phyloP scores from a whole-genome alignment of 129 eudicot genomes.

The Scalesia atractyloides region DNA sequence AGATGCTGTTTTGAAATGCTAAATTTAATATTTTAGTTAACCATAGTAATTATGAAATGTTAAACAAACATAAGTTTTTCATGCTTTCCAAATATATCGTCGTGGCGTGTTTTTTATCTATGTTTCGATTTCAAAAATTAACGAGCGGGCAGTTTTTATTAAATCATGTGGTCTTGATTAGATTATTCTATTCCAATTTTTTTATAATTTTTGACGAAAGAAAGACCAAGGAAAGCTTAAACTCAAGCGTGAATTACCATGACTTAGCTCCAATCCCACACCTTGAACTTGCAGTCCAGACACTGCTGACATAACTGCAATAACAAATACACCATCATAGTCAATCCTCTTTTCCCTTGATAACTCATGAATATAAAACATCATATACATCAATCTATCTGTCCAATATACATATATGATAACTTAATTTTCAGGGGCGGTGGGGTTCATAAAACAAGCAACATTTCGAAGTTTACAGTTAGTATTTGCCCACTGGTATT shows the following conservation, averaged over 20 bases:
- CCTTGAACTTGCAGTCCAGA: slow-evolving; percentile 68
- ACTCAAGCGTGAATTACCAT: slow-evolving; percentile 43
- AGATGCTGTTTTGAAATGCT: too few species aligned
- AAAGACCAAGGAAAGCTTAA: background rate
- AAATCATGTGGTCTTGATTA: background rate
- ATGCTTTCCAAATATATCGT: too few species aligned
- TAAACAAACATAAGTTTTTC: too few species aligned
- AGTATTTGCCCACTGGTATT: slow-evolving; percentile 4
- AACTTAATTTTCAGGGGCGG: background rate
- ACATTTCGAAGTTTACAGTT: background rate
- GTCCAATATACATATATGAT: background rate
- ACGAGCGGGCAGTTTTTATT: background rate
- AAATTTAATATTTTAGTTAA: too few species aligned
- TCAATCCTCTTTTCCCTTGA: background rate
- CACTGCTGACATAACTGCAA: slow-evolving; percentile 79
- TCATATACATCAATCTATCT: background rate
- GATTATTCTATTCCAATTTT: background rate
- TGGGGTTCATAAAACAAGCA: background rate
- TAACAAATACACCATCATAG: slow-evolving; percentile 6
- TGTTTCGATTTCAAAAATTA: too few species aligned
- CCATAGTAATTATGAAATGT: too few species aligned
- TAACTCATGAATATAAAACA: slow-evolving; percentile 5
- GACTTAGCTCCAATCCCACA: slow-evolving; percentile 42
- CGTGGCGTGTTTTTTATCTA: too few species aligned
- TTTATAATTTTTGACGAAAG: background rate